These are phyloP conservation scores for Trichoderma atroviride DNA, from an alignment of 2,329 filamentous ascomycete genomes.

Conservation along the genomic window DNA sequence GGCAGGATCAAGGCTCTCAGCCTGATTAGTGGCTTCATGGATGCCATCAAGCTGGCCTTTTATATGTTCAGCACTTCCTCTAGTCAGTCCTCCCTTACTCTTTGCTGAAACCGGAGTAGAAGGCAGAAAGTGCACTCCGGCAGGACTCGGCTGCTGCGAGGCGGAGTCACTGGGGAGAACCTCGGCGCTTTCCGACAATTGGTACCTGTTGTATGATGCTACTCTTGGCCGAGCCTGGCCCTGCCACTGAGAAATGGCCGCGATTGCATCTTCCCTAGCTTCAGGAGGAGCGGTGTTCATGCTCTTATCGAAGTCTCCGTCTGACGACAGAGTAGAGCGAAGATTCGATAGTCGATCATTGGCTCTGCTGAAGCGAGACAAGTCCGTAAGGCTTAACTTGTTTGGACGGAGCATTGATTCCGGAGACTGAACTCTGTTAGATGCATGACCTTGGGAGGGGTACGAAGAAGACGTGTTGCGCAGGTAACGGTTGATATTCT, in stretches of 20 bases:
- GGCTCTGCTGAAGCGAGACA: constrained; percentile 36
- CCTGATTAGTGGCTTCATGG: constrained; percentile 26
- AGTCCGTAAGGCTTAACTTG: constrained; percentile 35
- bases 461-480: constrained; percentile 42
- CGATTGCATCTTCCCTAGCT: constrained; percentile 33
- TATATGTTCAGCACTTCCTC: constrained; percentile 23
- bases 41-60: constrained; percentile 34
- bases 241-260: constrained; percentile 35
- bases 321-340: constrained; percentile 30
- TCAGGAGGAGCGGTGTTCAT: constrained; percentile 30
- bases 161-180: constrained; percentile 32
- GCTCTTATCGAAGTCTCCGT: constrained; percentile 17
- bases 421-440: constrained; percentile 36
- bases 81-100: not conserved
- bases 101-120: not conserved
- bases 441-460: constrained; percentile 32
- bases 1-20: constrained; percentile 29
- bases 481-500: constrained; percentile 10
- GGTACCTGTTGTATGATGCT: constrained; percentile 34
- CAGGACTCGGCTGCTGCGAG: constrained; percentile 27
- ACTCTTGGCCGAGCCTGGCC: constrained; percentile 29
- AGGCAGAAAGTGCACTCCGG: not conserved
- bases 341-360: constrained; percentile 39
- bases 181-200: constrained; percentile 36
- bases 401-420: constrained; percentile 30